Percentiles rank a stretch among this genome's conserved stretches.
Evolutionary conservation across 2,329 filamentous ascomycete species (phyloP).

Genomic region (Diaporthe sp.): DNA sequence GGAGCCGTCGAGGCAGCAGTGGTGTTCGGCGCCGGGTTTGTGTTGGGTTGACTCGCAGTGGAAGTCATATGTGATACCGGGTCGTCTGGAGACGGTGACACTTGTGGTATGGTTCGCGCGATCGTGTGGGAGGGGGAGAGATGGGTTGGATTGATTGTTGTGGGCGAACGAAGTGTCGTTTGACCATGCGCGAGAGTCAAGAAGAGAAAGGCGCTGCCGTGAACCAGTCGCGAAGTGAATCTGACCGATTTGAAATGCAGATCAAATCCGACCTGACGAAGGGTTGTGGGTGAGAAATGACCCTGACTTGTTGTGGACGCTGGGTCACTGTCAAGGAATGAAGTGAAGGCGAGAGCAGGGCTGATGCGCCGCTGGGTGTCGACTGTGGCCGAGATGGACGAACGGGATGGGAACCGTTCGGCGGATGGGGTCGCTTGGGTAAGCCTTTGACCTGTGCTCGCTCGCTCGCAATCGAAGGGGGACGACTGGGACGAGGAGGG

Average conservation of each 20-base stretch:
- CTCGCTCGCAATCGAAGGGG: conserved; percentile 34
- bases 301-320: conserved; percentile 17
- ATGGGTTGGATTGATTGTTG: conserved; percentile 6
- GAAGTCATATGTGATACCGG: conserved; percentile 69
- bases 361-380: conserved; percentile 22
- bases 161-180: conserved; percentile 13
- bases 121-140: conserved; percentile 26
- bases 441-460: conserved; percentile 30
- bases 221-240: conserved; percentile 30
- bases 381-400: conserved; percentile 15
- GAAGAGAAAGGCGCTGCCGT: conserved; percentile 32
- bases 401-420: conserved; percentile 24
- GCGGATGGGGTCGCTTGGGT: conserved; percentile 28
- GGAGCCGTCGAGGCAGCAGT: conserved; percentile 66
- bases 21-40: conserved; percentile 68
- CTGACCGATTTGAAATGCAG: conserved; percentile 32
- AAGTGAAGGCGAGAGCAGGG: conserved; percentile 28
- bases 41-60: conserved; percentile 66
- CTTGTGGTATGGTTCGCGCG: conserved; percentile 35
- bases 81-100: conserved; percentile 36
- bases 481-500: conserved; percentile 17
- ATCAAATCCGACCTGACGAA: conserved; percentile 10
- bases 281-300: conserved; percentile 14
- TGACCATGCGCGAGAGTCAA: conserved; percentile 12
- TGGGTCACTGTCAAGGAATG: conserved; percentile 33